Percentiles rank a stretch among this genome's conserved stretches.
Evolutionary conservation across 441 rosid species (phyloP).

Genomic region (Omphalea diandra): DNA sequence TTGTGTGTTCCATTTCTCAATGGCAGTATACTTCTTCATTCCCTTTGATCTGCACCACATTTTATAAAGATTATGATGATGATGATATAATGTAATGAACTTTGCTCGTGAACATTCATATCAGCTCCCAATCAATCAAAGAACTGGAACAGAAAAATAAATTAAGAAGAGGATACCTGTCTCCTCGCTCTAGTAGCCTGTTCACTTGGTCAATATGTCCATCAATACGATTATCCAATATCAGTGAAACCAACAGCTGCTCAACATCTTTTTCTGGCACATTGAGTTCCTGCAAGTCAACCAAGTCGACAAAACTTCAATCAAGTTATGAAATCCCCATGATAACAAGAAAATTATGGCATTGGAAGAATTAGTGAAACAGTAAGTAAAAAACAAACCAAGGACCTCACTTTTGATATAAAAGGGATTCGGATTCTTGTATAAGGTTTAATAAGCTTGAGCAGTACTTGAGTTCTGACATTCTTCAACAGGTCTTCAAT

Average conservation of each 20-base stretch:
- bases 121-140: background rate
- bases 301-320: slow-evolving; percentile 5
- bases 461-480: slow-evolving; percentile 95
- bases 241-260: slow-evolving; percentile 83
- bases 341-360: background rate
- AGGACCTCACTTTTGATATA: slow-evolving; percentile 67
- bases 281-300: slow-evolving; percentile 68
- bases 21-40: slow-evolving; percentile 85
- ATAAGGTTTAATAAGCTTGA: slow-evolving; percentile 95
- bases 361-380: background rate
- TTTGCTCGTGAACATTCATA: background rate
- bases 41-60: slow-evolving; percentile 70
- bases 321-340: slow-evolving; percentile 8
- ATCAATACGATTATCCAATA: slow-evolving; percentile 87
- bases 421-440: slow-evolving; percentile 95
- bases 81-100: background rate
- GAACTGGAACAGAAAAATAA: background rate
- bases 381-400: background rate
- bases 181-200: slow-evolving; percentile 84
- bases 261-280: slow-evolving; percentile 97
- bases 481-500: slow-evolving; percentile 97
- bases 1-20: slow-evolving; percentile 96
- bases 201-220: slow-evolving; percentile 99
- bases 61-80: background rate
- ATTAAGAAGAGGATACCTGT: slow-evolving; percentile 46